Percentiles rank a stretch among this genome's conserved stretches.
phyloP scores from a whole-genome alignment of 345 rosid genomes.

The Linum tenue region DNA sequence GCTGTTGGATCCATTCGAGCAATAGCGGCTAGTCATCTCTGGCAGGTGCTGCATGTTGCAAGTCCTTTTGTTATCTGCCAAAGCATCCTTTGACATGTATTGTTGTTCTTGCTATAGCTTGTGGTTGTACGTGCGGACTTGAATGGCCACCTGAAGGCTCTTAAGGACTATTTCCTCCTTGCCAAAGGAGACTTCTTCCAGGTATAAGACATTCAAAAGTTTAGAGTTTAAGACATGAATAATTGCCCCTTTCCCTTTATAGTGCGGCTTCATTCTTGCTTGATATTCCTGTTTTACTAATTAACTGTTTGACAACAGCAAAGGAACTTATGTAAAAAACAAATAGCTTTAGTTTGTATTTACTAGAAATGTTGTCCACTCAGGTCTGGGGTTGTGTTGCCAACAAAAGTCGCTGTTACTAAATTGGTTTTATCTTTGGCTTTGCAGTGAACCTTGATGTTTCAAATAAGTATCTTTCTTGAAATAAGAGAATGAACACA shows the following conservation, averaged over 20 bases:
- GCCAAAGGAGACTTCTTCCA: slow-evolving; percentile 98
- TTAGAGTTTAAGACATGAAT: background rate
- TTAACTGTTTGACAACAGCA: background rate
- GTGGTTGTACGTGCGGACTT: slow-evolving; percentile 90
- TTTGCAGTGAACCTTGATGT: background rate
- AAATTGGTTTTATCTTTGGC: background rate
- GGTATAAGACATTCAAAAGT: slow-evolving; percentile 34
- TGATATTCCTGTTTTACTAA: too few relatives aligned
- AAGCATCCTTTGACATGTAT: slow-evolving; percentile 12
- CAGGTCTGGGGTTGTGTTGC: background rate
- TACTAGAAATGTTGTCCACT: too few relatives aligned
- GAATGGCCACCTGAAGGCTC: slow-evolving; percentile 89
- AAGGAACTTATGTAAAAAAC: background rate
- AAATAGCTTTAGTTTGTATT: background rate
- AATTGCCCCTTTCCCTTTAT: background rate
- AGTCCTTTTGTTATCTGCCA: slow-evolving; percentile 4
- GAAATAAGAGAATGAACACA: too few relatives aligned
- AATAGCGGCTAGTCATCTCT: slow-evolving; percentile 94
- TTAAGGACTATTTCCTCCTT: slow-evolving; percentile 89
- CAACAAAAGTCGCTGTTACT: background rate
- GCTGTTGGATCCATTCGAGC: slow-evolving; percentile 82
- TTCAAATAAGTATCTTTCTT: too few relatives aligned
- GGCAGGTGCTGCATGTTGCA: slow-evolving; percentile 68
- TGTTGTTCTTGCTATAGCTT: slow-evolving; percentile 48
- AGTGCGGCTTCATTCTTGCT: background rate